phyloP scores from a whole-genome alignment of 371 early-diverging fungal species.

The Haplosporangium sp. region DNA sequence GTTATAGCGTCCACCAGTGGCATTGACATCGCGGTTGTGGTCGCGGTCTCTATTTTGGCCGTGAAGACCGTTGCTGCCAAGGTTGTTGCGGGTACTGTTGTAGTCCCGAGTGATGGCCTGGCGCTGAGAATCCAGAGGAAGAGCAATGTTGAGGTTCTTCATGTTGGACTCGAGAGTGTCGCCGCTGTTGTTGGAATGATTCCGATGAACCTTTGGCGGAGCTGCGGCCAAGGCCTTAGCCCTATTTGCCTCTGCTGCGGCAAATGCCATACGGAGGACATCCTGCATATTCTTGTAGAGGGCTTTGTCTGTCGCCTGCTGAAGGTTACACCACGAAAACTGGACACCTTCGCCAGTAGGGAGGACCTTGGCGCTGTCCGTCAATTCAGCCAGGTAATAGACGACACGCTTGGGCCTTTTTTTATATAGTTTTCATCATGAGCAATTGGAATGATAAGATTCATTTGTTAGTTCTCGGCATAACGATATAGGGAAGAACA shows the following conservation, averaged over 20 bases:
- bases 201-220: slow-evolving; percentile 53
- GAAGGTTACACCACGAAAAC: slow-evolving; percentile 76
- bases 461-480: too few relatives aligned
- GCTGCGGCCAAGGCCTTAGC: slow-evolving; percentile 51
- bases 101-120: slow-evolving; percentile 55
- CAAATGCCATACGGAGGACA: slow-evolving; percentile 75
- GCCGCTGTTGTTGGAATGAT: slow-evolving; percentile 44
- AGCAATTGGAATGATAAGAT: too few relatives aligned
- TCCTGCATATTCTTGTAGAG: slow-evolving; percentile 85
- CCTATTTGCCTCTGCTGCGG: slow-evolving; percentile 69
- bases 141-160: slow-evolving; percentile 60
- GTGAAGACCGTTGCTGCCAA: slow-evolving; percentile 13
- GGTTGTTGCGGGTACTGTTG: slow-evolving; percentile 48
- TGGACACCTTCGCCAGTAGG: slow-evolving; percentile 79
- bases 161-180: slow-evolving; percentile 57
- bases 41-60: slow-evolving; percentile 38
- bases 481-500: too few relatives aligned
- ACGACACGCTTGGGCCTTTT: slow-evolving; percentile 81
- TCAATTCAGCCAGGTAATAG: slow-evolving; percentile 78
- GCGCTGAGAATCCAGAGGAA: slow-evolving; percentile 58
- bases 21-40: slow-evolving; percentile 36
- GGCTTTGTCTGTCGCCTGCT: slow-evolving; percentile 74
- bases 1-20: slow-evolving; percentile 25
- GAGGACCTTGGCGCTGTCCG: slow-evolving; percentile 68
- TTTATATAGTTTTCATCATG: background rate